phyloP scores from a whole-genome alignment of 768 basidiomycete genomes.

The Neoboletus subvelutipes region DNA sequence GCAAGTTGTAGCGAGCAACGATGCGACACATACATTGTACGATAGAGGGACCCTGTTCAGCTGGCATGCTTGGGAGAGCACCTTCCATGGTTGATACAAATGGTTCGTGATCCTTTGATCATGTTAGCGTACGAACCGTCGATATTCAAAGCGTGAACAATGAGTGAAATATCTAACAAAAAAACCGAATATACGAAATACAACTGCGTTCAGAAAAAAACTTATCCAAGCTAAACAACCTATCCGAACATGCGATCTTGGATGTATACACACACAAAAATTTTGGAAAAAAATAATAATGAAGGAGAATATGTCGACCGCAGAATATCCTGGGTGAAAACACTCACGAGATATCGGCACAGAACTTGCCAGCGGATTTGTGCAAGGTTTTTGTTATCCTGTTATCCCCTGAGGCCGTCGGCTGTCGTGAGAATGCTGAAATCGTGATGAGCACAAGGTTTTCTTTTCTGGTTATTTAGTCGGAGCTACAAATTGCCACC shows the following conservation, averaged over 20 bases:
- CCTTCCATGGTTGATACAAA: constrained; percentile 28
- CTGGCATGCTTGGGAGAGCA: constrained; percentile 25
- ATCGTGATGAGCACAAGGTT: constrained; percentile 27
- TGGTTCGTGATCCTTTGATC: constrained; percentile 18
- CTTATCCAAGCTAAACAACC: constrained; percentile 34
- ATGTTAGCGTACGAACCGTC: constrained; percentile 24
- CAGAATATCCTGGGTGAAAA: constrained; percentile 14
- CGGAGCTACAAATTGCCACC: constrained; percentile 29
- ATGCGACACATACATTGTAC: constrained; percentile 22
- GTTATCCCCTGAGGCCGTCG: constrained; percentile 36
- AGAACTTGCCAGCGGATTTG: constrained; percentile 22
- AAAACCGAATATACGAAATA: constrained; percentile 37
- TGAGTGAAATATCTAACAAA: constrained; percentile 32
- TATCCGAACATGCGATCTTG: constrained; percentile 29
- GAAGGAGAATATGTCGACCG: not conserved
- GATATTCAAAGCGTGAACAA: constrained; percentile 22
- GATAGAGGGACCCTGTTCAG: constrained; percentile 29
- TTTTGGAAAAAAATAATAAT: constrained; percentile 20
- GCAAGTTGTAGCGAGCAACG: not conserved
- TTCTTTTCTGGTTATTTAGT: constrained; percentile 29
- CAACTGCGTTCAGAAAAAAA: constrained; percentile 26
- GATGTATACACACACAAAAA: constrained; percentile 8
- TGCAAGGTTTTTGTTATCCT: constrained; percentile 33
- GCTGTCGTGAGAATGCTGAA: constrained; percentile 38
- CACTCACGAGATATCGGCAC: constrained; percentile 26